Conservation (phyloP, 805 yeast genomes). For the Babjeviella inositovora region DNA sequence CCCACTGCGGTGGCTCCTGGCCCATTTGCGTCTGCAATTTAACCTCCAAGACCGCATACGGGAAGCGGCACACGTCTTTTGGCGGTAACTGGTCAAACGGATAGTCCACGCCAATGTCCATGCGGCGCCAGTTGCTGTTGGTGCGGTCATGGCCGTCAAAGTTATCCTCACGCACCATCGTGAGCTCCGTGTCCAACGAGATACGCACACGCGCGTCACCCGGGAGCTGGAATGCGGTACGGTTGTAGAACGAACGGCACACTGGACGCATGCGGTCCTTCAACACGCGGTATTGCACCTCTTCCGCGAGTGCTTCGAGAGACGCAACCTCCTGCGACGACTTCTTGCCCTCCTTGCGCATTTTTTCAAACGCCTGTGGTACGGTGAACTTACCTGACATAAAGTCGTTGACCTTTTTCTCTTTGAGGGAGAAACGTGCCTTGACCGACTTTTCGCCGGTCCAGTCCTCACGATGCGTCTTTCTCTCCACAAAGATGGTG, state of each 20-base stretch:
- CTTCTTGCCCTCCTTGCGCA: conserved; percentile 86
- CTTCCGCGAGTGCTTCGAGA: conserved; percentile 82
- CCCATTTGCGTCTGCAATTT: conserved; percentile 96
- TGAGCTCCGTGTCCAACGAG: conserved; percentile 88
- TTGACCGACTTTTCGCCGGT: conserved; percentile 99
- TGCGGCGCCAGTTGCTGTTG: conserved; percentile 91
- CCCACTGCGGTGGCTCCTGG: conserved; percentile 98
- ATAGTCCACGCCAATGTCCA: conserved; percentile 95
- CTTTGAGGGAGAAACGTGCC: conserved; percentile 88
- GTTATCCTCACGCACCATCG: conserved; percentile 97
- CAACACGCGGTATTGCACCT: conserved; percentile 80
- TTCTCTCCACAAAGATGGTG: conserved; percentile 88
- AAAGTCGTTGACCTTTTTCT: conserved; percentile 76
- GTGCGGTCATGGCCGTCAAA: conserved; percentile 90
- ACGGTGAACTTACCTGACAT: conserved; percentile 76
- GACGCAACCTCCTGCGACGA: conserved; percentile 77
- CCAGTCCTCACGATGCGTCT: conserved; percentile 99
- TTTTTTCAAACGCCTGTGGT: conserved; percentile 78
- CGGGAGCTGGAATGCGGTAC: conserved; percentile 98
- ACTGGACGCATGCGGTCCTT: conserved; percentile 84
- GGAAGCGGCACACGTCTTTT: conserved; percentile 80
- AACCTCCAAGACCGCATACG: conserved; percentile 95
- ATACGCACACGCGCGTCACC: conserved; percentile 99
- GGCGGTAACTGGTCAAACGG: conserved; percentile 83
- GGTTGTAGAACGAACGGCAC: conserved; percentile 87